These are phyloP conservation scores for Polyrhizophydium stewartii DNA, from an alignment of 371 early-diverging fungal genomes.

Conservation along the genomic window DNA sequence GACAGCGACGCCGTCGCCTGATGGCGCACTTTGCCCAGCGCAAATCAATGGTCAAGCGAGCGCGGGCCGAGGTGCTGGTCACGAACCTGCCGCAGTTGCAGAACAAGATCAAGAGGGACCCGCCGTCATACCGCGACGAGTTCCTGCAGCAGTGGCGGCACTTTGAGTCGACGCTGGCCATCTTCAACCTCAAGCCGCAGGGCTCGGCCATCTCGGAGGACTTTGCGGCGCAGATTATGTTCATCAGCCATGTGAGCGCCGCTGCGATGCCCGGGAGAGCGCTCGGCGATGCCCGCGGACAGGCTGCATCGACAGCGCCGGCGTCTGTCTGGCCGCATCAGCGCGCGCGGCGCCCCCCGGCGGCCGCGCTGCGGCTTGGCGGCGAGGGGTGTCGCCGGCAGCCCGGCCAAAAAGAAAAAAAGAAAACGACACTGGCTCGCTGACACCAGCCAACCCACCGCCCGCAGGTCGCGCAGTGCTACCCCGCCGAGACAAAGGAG, in stretches of 20 bases:
- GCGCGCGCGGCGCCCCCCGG: no score
- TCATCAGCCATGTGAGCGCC: conserved; percentile 75
- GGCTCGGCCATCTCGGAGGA: conserved; percentile 66
- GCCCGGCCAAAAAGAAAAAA: not conserved
- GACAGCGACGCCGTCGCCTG: no score
- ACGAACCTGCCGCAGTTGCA: conserved; percentile 92
- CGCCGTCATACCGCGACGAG: conserved; percentile 86
- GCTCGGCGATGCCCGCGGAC: no score
- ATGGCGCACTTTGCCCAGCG: no score
- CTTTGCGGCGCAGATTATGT: conserved; percentile 80
- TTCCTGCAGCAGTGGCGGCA: conserved; percentile 90
- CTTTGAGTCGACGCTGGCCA: conserved; percentile 77
- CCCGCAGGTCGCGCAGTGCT: conserved; percentile 63
- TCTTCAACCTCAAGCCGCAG: conserved; percentile 85
- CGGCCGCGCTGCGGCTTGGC: no score
- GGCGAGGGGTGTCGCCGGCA: no score
- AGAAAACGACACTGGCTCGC: not conserved
- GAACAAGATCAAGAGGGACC: conserved; percentile 94
- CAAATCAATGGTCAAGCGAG: conserved; percentile 31
- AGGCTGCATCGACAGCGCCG: no score
- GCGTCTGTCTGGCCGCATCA: no score
- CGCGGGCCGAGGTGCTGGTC: conserved; percentile 30
- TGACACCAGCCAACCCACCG: not conserved
- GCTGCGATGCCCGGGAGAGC: no score
- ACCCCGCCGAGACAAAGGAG: conserved; percentile 64